Evolutionary conservation across 352 stramenopile genomes (phyloP).

Genomic region (Phytophthora tubulina): DNA sequence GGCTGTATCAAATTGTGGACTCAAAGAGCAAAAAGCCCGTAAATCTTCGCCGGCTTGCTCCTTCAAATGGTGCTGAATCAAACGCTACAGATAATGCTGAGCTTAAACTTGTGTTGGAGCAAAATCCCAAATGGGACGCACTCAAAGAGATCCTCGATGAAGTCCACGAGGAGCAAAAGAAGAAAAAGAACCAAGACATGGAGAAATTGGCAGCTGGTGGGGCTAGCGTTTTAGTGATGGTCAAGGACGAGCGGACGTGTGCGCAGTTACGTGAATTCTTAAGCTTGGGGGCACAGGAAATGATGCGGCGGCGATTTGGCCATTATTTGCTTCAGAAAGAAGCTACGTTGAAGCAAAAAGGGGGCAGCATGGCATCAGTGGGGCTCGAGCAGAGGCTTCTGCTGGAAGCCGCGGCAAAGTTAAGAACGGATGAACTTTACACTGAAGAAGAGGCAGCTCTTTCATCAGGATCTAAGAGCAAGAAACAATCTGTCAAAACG

Average conservation of each 20-base stretch:
- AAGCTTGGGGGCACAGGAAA: slow-evolving; percentile 75
- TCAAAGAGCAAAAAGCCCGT: slow-evolving; percentile 54
- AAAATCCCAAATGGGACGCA: slow-evolving; percentile 96
- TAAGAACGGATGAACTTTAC: slow-evolving; percentile 57
- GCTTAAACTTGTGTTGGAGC: slow-evolving; percentile 78
- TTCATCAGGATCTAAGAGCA: slow-evolving; percentile 21
- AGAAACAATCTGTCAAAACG: slow-evolving; percentile 30
- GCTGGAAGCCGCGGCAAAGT: slow-evolving; percentile 58
- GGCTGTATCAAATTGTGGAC: slow-evolving; percentile 91
- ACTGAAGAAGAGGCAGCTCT: slow-evolving; percentile 31
- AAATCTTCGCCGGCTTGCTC: slow-evolving; percentile 41
- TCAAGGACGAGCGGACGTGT: slow-evolving; percentile 90
- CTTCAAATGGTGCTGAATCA: slow-evolving; percentile 16
- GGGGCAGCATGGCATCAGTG: slow-evolving; percentile 45
- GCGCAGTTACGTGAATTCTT: slow-evolving; percentile 88
- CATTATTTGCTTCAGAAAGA: slow-evolving; percentile 86
- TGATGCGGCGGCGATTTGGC: slow-evolving; percentile 87
- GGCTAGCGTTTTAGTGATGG: slow-evolving; percentile 80
- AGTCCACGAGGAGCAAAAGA: slow-evolving; percentile 72
- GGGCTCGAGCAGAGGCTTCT: slow-evolving; percentile 74
- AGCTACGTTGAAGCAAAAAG: slow-evolving; percentile 63
- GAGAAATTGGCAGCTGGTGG: slow-evolving; percentile 45
- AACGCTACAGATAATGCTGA: slow-evolving; percentile 42
- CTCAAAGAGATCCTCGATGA: slow-evolving; percentile 94
- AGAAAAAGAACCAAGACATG: slow-evolving; percentile 37